Evolutionary conservation across 345 rosid species (phyloP), one percentile per base, ranked within the genome.

Genomic region (Salix purpurea): DNA sequence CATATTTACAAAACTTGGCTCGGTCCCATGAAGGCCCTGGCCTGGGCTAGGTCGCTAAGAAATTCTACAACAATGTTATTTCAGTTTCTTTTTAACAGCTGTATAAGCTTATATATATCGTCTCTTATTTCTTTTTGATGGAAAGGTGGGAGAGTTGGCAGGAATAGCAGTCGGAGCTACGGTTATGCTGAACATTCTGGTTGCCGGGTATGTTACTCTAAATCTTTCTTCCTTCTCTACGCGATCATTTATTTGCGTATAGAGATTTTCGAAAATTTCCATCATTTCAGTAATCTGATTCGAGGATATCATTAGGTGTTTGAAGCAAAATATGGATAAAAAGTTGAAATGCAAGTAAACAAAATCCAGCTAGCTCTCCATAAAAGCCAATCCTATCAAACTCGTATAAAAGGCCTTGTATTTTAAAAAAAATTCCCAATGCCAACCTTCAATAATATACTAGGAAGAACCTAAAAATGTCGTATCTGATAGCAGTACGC

Each of bases 111-210:
- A 23, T 24, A 23, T 10, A n/a, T 56, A 9, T 46, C 14, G 5
- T 42, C 28, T 21, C 24, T 12, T 11, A 16, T 44, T 7, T 2
- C 30, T 26, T n/a, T 10, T 7, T 21, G 3, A 21, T 65, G 77
- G 14, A 40, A 81, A 95, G 99, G 99, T 95, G 28, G 99, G 99
- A 79, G 99, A 96, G 84, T 65, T 96, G 77, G 99, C 99, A 0
- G 99, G 99, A 14, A 93, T 96, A 67, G 99, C 98, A 8, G 99
- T 96, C 77, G 99, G 99, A 79, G 99, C 99, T 34, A 87, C 99
- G 0, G 99, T 96, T 70, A 82, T 93, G 94, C 97, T 96, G 39
- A 96, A 96, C 85, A 91, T 93, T 78, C 97, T 96, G 52, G 90
- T 96, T 64, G 71, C 58, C 16, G 44, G 39, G 4, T 64, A 50